Percentiles rank a stretch among this genome's conserved stretches.
Evolutionary conservation across 306 rosid species (phyloP).

Genomic region (Cicer judaicum): DNA sequence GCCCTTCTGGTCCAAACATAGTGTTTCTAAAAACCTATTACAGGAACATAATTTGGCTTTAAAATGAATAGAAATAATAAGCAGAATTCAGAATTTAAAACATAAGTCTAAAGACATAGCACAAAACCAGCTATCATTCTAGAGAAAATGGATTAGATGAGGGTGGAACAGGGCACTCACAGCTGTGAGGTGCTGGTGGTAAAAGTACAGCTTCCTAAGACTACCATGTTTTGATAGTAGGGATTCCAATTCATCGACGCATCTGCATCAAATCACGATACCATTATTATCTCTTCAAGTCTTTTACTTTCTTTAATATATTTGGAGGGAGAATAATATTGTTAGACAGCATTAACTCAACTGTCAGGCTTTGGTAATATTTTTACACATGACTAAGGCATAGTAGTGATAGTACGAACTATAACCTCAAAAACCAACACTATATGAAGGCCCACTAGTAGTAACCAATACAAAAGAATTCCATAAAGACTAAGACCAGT

Average conservation of each 20-base stretch:
- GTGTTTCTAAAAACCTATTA: slow-evolving; percentile 93
- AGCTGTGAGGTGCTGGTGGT: slow-evolving; percentile 93
- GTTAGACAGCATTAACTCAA: slow-evolving; percentile 13
- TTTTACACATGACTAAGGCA: slow-evolving; percentile 1
- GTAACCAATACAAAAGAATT: neutral
- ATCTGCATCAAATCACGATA: slow-evolving; percentile 60
- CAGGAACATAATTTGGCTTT: slow-evolving; percentile 42
- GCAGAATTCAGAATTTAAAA: slow-evolving; percentile 37
- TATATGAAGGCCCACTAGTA: slow-evolving; percentile 13
- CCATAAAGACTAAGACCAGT: neutral
- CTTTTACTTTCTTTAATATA: neutral
- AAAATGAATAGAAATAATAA: slow-evolving; percentile 43
- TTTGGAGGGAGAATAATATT: slow-evolving; percentile 10
- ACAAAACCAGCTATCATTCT: slow-evolving; percentile 30
- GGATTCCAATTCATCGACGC: slow-evolving; percentile 92
- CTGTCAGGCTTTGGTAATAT: slow-evolving; percentile 12
- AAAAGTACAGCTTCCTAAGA: slow-evolving; percentile 88
- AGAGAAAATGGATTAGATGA: slow-evolving; percentile 29
- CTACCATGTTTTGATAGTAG: slow-evolving; percentile 93
- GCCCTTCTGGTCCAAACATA: slow-evolving; percentile 99
- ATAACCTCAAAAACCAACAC: slow-evolving; percentile 30
- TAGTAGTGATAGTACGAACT: neutral
- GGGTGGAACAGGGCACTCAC: slow-evolving; percentile 55
- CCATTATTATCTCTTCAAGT: slow-evolving; percentile 29
- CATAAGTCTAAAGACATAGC: slow-evolving; percentile 29